phyloP scores from a whole-genome alignment of 2,329 filamentous ascomycete species.

The Colletotrichum phormii region DNA sequence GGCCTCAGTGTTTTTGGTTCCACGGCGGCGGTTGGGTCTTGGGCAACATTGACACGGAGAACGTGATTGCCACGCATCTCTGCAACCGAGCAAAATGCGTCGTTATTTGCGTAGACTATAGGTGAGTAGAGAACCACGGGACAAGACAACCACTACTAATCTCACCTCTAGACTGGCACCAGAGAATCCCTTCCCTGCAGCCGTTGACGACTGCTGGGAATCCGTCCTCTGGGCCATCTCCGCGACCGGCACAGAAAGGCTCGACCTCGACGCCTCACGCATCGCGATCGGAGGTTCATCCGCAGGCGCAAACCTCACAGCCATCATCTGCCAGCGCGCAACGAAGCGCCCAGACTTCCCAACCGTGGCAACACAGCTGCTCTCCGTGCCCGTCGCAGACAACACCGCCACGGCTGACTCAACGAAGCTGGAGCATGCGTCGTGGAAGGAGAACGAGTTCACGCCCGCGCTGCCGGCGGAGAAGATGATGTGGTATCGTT shows the following conservation, averaged over 20 bases:
- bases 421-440: slow-evolving; percentile 49
- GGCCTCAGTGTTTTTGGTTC: slow-evolving; percentile 67
- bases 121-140: slow-evolving; percentile 50
- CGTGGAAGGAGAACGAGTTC: slow-evolving; percentile 63
- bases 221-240: slow-evolving; percentile 59
- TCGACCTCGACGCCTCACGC: slow-evolving; percentile 55
- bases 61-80: slow-evolving; percentile 66
- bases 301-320: slow-evolving; percentile 64
- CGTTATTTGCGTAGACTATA: slow-evolving; percentile 67
- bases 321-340: slow-evolving; percentile 64
- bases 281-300: slow-evolving; percentile 57
- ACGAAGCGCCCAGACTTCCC: slow-evolving; percentile 49
- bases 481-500: slow-evolving; percentile 72
- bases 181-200: slow-evolving; percentile 66
- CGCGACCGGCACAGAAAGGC: slow-evolving; percentile 40
- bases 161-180: slow-evolving; percentile 59
- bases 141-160: background rate
- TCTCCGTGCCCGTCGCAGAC: slow-evolving; percentile 69
- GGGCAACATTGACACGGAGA: slow-evolving; percentile 68
- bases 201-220: slow-evolving; percentile 68
- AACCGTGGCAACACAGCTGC: slow-evolving; percentile 55
- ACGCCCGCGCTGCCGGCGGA: slow-evolving; percentile 63
- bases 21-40: slow-evolving; percentile 71
- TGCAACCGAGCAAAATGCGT: slow-evolving; percentile 62
- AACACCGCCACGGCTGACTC: slow-evolving; percentile 65